A percentile compares a stretch with the other conserved stretches of the same genome.
Conservation (phyloP, 2,329 filamentous ascomycete species). For the Verticillium nubilum region DNA sequence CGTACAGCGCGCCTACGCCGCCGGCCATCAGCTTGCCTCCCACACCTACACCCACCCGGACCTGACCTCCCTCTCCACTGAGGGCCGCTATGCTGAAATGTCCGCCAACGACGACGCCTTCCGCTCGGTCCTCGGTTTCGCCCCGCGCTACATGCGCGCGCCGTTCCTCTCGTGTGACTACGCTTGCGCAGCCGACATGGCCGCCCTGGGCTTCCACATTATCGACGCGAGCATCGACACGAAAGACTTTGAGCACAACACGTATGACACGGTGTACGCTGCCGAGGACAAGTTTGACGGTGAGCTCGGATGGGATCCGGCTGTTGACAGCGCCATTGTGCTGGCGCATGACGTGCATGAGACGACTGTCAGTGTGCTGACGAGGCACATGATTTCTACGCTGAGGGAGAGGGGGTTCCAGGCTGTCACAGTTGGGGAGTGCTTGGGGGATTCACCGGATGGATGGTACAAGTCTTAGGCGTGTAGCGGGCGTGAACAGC, state of each 20-base stretch:
- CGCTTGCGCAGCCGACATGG: conserved; percentile 9
- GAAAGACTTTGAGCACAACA: conserved; percentile 51
- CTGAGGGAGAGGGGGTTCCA: conserved; percentile 34
- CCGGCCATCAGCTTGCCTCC: conserved; percentile 37
- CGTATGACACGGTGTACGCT: conserved; percentile 40
- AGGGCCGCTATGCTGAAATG: conserved; percentile 31
- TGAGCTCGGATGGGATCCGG: conserved; percentile 11
- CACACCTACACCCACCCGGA: conserved; percentile 37
- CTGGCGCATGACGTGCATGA: conserved; percentile 49
- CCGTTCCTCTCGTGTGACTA: conserved; percentile 37
- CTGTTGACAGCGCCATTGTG: conserved; percentile 35
- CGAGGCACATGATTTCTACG: conserved; percentile 30
- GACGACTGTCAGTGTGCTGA: conserved; percentile 17
- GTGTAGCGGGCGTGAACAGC: background rate
- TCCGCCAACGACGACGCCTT: conserved; percentile 39
- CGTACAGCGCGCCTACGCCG: conserved; percentile 31
- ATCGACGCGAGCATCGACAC: conserved; percentile 55
- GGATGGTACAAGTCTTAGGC: conserved; percentile 41
- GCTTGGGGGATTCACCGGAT: conserved; percentile 43
- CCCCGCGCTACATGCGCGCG: conserved; percentile 37
- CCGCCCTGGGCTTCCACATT: conserved; percentile 46
- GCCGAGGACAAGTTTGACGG: conserved; percentile 32
- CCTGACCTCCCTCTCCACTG: conserved; percentile 28
- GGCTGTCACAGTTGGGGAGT: conserved; percentile 52
- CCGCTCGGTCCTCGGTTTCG: conserved; percentile 32